Evolutionary conservation across 805 yeast species (phyloP).

Genomic region (Cyberlindnera lachancei): DNA sequence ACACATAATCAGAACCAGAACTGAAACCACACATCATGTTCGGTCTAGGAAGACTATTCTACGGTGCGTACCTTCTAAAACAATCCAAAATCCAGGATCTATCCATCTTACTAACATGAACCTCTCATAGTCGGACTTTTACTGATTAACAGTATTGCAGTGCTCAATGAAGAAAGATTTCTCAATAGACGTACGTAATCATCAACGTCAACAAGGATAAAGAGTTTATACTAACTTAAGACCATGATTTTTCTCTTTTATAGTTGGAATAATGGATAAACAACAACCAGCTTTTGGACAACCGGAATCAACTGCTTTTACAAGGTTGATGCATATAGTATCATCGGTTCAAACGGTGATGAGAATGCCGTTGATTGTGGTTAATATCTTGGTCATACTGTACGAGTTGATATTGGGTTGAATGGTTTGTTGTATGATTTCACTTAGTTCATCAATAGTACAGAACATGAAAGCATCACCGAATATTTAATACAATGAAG

Average conservation of each 20-base stretch:
- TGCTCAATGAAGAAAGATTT: constrained; percentile 74
- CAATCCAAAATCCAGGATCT: no score
- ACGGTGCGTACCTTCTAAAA: constrained; percentile 29
- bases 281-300: constrained; percentile 38
- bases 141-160: constrained; percentile 67
- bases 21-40: no score
- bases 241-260: no score
- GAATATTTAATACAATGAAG: no score
- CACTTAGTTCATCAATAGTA: no score
- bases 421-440: no score
- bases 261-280: no score
- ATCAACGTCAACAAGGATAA: no score
- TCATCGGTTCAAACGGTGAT: constrained; percentile 69
- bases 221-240: no score
- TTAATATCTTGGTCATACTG: constrained; percentile 56
- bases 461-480: no score
- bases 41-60: constrained; percentile 53
- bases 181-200: constrained; percentile 43
- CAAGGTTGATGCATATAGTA: constrained; percentile 55
- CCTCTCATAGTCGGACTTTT: constrained; percentile 31
- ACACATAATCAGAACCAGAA: no score
- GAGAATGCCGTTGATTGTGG: constrained; percentile 66
- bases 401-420: constrained; percentile 68
- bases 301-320: constrained; percentile 41
- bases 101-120: constrained; percentile 3